Percentiles rank a stretch among this genome's conserved stretches.
Conservation (phyloP, 2,329 filamentous ascomycete genomes). For the Orbilia quercus region DNA sequence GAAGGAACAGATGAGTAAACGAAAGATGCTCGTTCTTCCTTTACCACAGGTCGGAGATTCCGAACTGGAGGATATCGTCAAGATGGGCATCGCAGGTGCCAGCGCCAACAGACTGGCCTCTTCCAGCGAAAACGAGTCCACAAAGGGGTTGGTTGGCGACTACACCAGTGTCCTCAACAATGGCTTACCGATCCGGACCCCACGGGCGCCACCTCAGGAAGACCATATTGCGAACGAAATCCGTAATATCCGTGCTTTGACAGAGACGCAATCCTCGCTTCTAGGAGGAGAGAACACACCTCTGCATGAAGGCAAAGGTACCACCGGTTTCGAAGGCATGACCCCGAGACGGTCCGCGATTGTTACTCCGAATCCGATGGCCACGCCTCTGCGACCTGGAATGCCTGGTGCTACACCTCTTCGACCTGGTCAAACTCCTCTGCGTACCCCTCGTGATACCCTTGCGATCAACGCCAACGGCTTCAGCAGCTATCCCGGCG, state of each 20-base stretch:
- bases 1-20: slow-evolving; percentile 95
- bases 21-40: slow-evolving; percentile 82
- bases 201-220: slow-evolving; percentile 88
- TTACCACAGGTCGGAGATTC: slow-evolving; percentile 90
- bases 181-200: slow-evolving; percentile 88
- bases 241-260: slow-evolving; percentile 88
- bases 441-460: slow-evolving; percentile 87
- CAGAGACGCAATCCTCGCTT: slow-evolving; percentile 91
- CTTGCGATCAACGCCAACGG: slow-evolving; percentile 83
- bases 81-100: slow-evolving; percentile 96
- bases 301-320: slow-evolving; percentile 80
- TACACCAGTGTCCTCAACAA: slow-evolving; percentile 81
- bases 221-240: slow-evolving; percentile 98
- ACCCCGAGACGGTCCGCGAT: slow-evolving; percentile 82
- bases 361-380: slow-evolving; percentile 94
- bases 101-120: slow-evolving; percentile 80
- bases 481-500: slow-evolving; percentile 74
- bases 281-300: slow-evolving; percentile 94
- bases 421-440: slow-evolving; percentile 79
- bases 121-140: slow-evolving; percentile 84
- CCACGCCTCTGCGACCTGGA: slow-evolving; percentile 82
- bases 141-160: slow-evolving; percentile 84
- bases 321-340: slow-evolving; percentile 88
- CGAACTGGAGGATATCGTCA: slow-evolving; percentile 96
- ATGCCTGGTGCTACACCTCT: slow-evolving; percentile 71